phyloP scores from a whole-genome alignment of 495 filamentous ascomycete genomes.

The Hypoxylon fuscum region DNA sequence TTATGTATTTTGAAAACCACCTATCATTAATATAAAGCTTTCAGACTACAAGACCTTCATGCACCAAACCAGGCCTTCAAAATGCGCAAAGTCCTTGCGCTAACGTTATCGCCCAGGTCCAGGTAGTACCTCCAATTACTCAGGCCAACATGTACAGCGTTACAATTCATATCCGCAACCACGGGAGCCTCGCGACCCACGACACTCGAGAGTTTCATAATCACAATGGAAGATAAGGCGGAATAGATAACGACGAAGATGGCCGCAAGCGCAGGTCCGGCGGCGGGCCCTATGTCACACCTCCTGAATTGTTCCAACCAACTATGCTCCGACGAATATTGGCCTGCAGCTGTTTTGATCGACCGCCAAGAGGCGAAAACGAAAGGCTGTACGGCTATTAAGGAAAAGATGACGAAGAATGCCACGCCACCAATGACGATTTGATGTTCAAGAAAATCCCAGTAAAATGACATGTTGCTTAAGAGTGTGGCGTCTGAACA shows the following conservation, averaged over 20 bases:
- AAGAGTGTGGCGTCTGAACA: conserved; percentile 6
- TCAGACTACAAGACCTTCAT: no score
- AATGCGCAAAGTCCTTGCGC: neutral
- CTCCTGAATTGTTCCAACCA: conserved; percentile 2
- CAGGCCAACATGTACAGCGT: conserved; percentile 11
- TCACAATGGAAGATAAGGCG: neutral
- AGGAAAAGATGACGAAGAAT: neutral
- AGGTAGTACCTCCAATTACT: conserved; percentile 16
- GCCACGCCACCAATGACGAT: neutral
- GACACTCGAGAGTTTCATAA: neutral
- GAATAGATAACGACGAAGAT: neutral
- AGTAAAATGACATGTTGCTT: neutral
- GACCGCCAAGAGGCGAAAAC: neutral
- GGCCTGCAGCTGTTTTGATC: neutral
- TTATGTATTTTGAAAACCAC: no score
- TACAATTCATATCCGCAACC: conserved; percentile 8
- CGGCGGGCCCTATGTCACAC: conserved; percentile 6
- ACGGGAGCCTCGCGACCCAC: conserved; percentile 8
- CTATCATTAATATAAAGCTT: no score
- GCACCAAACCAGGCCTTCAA: conserved; percentile 3
- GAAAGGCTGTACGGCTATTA: neutral
- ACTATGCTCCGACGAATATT: neutral
- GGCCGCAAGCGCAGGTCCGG: neutral
- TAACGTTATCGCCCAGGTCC: neutral
- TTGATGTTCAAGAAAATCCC: neutral